These are phyloP conservation scores for Keithomyces neogunnii DNA, from an alignment of 2,329 filamentous ascomycete species.

Conservation along the genomic window DNA sequence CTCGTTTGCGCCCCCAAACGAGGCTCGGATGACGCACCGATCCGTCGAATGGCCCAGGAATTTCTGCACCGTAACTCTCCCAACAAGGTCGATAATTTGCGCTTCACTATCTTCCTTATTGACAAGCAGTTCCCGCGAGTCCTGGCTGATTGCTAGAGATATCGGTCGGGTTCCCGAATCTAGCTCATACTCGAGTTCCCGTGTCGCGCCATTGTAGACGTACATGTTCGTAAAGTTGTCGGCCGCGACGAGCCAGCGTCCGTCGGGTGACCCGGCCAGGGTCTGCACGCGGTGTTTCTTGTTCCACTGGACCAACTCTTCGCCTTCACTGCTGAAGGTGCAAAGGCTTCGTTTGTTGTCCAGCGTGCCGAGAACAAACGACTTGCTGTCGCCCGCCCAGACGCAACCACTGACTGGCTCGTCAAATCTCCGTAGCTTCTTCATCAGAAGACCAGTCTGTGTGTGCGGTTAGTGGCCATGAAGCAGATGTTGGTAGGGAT, in stretches of 20 bases:
- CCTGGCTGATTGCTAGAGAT: conserved; percentile 71
- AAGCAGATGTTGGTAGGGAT: not conserved
- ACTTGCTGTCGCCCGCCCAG: conserved; percentile 73
- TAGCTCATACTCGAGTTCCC: conserved; percentile 67
- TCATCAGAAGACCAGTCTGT: conserved; percentile 55
- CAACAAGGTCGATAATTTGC: conserved; percentile 68
- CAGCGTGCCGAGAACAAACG: conserved; percentile 72
- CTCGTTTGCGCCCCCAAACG: conserved; percentile 84
- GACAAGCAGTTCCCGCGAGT: conserved; percentile 74
- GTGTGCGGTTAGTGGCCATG: not conserved
- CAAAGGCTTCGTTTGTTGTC: conserved; percentile 59
- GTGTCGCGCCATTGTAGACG: conserved; percentile 72
- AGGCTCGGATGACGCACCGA: conserved; percentile 70
- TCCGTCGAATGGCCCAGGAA: conserved; percentile 71
- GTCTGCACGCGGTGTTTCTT: conserved; percentile 73
- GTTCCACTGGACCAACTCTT: conserved; percentile 56
- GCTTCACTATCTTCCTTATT: conserved; percentile 73
- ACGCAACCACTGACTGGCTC: conserved; percentile 82
- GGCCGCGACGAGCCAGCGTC: conserved; percentile 70
- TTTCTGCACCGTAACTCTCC: conserved; percentile 60
- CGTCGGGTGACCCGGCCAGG: conserved; percentile 73
- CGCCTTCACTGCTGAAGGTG: conserved; percentile 60
- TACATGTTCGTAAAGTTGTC: conserved; percentile 63
- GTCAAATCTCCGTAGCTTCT: conserved; percentile 60
- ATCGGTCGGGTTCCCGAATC: conserved; percentile 58